Conservation (phyloP, 1,284 basidiomycete species). For the Trametes versicolor region DNA sequence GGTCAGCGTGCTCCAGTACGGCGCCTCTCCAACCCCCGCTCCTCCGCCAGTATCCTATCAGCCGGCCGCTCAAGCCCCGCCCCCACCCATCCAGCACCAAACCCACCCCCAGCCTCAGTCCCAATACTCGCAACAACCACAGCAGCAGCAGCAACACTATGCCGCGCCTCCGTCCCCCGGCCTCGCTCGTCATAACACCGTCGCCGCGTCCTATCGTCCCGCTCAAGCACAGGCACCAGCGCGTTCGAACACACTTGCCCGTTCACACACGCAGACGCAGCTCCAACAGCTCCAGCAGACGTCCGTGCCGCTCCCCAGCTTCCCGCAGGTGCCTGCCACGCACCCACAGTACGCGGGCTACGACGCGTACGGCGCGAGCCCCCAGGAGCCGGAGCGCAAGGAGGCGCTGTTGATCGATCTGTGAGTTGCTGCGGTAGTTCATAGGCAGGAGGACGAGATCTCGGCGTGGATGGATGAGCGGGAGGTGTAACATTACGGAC, state of each 20-base stretch:
- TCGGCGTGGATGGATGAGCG: neutral
- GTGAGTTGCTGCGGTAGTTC: conserved; percentile 41
- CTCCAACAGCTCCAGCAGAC: conserved; percentile 47
- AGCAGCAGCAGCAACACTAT: conserved; percentile 24
- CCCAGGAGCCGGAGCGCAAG: conserved; percentile 76
- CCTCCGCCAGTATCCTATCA: conserved; percentile 31
- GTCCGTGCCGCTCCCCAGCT: conserved; percentile 59
- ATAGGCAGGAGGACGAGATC: neutral
- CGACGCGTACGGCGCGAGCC: conserved; percentile 54
- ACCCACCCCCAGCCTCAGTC: conserved; percentile 12
- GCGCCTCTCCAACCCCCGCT: conserved; percentile 28
- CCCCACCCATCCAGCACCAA: too few relatives aligned
- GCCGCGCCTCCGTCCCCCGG: conserved; percentile 29
- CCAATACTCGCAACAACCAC: conserved; percentile 23
- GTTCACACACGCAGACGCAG: conserved; percentile 39
- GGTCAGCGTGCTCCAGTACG: conserved; percentile 43
- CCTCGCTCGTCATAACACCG: conserved; percentile 55
- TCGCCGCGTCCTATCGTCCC: conserved; percentile 39
- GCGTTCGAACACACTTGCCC: conserved; percentile 38
- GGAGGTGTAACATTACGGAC: conserved; percentile 21
- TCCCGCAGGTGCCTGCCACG: conserved; percentile 76
- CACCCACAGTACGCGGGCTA: conserved; percentile 65
- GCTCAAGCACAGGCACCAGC: conserved; percentile 24
- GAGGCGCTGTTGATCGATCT: conserved; percentile 88
- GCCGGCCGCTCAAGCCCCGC: conserved; percentile 16